Evolutionary conservation across 2,329 filamentous ascomycete species (phyloP).

Genomic region (Ilyonectria sp.): DNA sequence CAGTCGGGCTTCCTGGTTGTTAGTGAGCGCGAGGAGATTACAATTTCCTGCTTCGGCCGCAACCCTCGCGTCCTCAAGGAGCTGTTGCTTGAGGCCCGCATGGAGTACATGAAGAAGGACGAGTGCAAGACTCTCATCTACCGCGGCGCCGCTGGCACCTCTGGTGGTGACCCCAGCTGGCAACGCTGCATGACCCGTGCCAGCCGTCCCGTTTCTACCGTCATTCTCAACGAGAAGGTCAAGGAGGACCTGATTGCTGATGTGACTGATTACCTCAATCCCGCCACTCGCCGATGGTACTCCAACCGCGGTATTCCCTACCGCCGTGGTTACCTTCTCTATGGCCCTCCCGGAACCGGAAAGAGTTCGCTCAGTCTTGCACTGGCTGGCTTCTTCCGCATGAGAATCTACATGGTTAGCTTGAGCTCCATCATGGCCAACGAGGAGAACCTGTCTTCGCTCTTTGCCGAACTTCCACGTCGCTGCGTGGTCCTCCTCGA

Average conservation of each 20-base stretch:
- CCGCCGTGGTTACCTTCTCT: conserved; percentile 84
- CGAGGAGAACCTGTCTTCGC: conserved; percentile 74
- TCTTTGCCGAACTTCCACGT: conserved; percentile 78
- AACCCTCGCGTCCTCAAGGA: conserved; percentile 74
- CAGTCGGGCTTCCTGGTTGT: conserved; percentile 56
- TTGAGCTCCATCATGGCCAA: conserved; percentile 74
- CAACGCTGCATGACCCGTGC: conserved; percentile 74
- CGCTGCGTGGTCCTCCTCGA: conserved; percentile 83
- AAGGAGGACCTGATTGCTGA: conserved; percentile 74
- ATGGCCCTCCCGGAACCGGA: conserved; percentile 85
- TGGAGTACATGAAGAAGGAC: conserved; percentile 70
- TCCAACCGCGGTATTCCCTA: conserved; percentile 88
- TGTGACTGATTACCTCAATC: conserved; percentile 74
- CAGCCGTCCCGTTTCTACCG: conserved; percentile 74
- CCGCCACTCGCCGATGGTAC: conserved; percentile 82
- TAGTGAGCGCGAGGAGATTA: conserved; percentile 72
- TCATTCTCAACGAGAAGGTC: conserved; percentile 73
- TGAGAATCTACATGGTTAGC: conserved; percentile 81
- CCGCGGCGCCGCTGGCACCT: conserved; percentile 65
- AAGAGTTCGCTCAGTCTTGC: conserved; percentile 82
- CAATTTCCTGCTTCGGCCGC: conserved; percentile 74
- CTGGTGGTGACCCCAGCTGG: conserved; percentile 66
- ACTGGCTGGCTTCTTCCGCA: conserved; percentile 77
- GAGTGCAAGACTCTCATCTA: conserved; percentile 77
- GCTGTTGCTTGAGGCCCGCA: conserved; percentile 71